Base-by-base conservation (phyloP, 345 rosid species). In the Eutrema heterophyllum region DNA sequence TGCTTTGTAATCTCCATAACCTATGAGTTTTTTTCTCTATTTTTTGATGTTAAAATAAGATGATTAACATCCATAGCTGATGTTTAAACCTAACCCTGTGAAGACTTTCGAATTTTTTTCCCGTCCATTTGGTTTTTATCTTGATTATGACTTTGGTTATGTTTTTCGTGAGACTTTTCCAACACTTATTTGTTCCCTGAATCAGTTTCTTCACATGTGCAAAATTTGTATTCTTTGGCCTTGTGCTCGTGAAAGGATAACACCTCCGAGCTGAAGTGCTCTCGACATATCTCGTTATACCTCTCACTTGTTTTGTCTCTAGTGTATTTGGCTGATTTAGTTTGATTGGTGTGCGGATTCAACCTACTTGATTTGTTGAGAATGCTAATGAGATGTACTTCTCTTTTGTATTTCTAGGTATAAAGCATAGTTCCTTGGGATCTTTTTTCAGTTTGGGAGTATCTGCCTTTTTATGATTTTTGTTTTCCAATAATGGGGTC, bases 401-500 rank as follows among this genome's bases (percentile, higher is more conserved):
- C 52, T 58, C 38, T 27, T 18, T 18, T 39, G 51, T 49, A 12
- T 24, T 38, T 74, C 0, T 67, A 74, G 78, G 78, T 38, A 4
- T 36, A 57, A 57, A 66, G 57, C 48, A 14, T 7, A 7, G 41
- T 45, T 62, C 33, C 6, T 41, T 67, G 54, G 59, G 60, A 40
- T 18, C 9, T 49, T 57, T 10, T 41, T 43, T 11, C 56, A 32
- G 16, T 48, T 68, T 53, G 41, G 56, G 27, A 44, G 70, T 76
- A 48, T 45, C 35, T 30, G 32, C 68, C 7, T 59, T 74, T 74
- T 76, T 33, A 67, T 68, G 74, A n/a, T 45, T 5, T 36, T 29
- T 50, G 44, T 49, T 40, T 38, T 29, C 36, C 41, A 73, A 60
- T 30, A 54, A 89, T 87, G 91, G 67, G 87, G 79, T 86, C 93